These are phyloP conservation scores for Ploettnerulaceae sp. DNA, from an alignment of 2,329 filamentous ascomycete genomes.

Conservation along the genomic window DNA sequence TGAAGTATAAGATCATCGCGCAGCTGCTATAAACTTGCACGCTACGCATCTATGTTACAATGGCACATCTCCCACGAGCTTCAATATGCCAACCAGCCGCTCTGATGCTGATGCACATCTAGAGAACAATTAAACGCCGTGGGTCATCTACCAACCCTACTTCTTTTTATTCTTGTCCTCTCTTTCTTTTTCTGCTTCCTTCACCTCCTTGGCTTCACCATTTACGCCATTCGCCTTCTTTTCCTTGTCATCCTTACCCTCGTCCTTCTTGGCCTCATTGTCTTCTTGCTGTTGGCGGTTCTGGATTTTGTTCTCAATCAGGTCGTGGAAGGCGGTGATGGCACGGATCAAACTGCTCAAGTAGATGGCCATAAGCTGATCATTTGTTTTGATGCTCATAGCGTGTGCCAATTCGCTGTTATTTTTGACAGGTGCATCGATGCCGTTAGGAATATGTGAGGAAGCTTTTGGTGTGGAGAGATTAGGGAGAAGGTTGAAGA, in stretches of 20 bases:
- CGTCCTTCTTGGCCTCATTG: slow-evolving; percentile 74
- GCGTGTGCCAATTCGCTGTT: slow-evolving; percentile 88
- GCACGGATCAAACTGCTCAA: slow-evolving; percentile 93
- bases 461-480: slow-evolving; percentile 76
- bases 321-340: slow-evolving; percentile 97
- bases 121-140: slow-evolving; percentile 22
- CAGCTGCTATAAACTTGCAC: slow-evolving; percentile 26
- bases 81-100: slow-evolving; percentile 25
- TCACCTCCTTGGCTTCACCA: slow-evolving; percentile 45
- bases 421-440: slow-evolving; percentile 44
- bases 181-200: slow-evolving; percentile 47
- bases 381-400: slow-evolving; percentile 98
- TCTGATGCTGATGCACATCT: slow-evolving; percentile 26
- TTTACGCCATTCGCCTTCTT: slow-evolving; percentile 58
- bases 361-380: slow-evolving; percentile 98
- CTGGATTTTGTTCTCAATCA: slow-evolving; percentile 99
- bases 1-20: slow-evolving; percentile 17
- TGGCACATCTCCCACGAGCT: slow-evolving; percentile 25
- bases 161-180: slow-evolving; percentile 50
- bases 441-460: slow-evolving; percentile 44
- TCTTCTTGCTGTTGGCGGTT: slow-evolving; percentile 97
- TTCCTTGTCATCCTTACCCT: slow-evolving; percentile 56
- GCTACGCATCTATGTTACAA: slow-evolving; percentile 35
- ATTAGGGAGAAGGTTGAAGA: slow-evolving; percentile 97
- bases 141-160: slow-evolving; percentile 24